Conservation (phyloP, 176 grass and related monocot species). For the Zea luxurians region DNA sequence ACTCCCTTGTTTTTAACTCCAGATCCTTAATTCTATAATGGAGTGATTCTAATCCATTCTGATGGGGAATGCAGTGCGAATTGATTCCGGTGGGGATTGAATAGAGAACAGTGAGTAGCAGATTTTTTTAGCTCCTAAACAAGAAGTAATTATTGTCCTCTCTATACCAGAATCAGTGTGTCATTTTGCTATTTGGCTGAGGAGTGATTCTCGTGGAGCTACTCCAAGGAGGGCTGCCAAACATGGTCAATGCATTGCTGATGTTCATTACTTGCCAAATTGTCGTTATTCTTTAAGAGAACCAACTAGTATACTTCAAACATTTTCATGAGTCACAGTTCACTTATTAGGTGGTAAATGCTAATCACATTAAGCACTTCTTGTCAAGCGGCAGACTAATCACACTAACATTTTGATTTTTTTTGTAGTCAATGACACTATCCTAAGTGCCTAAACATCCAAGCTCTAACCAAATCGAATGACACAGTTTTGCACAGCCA, state of each 20-base stretch:
- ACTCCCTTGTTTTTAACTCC: background rate
- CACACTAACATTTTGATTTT: background rate
- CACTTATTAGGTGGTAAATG: background rate
- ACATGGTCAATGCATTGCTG: conserved; percentile 9
- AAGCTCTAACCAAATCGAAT: background rate
- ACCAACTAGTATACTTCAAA: background rate
- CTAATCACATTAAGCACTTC: background rate
- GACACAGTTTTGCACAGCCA: background rate
- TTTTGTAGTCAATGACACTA: no score
- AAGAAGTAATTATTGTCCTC: background rate
- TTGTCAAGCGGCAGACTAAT: background rate
- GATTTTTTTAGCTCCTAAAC: background rate
- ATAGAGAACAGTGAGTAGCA: background rate
- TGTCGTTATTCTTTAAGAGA: background rate
- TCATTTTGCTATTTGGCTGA: background rate
- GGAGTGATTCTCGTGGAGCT: background rate
- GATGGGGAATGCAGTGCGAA: background rate
- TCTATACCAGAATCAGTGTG: background rate
- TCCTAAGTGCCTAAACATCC: background rate
- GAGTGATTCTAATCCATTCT: background rate
- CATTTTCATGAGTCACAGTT: background rate
- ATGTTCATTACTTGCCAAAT: background rate
- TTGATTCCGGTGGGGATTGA: background rate
- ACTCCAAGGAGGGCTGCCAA: background rate
- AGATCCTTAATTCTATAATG: background rate